These are phyloP conservation scores for Elsinoe fawcettii DNA, from an alignment of 2,329 filamentous ascomycete genomes.

Conservation along the genomic window DNA sequence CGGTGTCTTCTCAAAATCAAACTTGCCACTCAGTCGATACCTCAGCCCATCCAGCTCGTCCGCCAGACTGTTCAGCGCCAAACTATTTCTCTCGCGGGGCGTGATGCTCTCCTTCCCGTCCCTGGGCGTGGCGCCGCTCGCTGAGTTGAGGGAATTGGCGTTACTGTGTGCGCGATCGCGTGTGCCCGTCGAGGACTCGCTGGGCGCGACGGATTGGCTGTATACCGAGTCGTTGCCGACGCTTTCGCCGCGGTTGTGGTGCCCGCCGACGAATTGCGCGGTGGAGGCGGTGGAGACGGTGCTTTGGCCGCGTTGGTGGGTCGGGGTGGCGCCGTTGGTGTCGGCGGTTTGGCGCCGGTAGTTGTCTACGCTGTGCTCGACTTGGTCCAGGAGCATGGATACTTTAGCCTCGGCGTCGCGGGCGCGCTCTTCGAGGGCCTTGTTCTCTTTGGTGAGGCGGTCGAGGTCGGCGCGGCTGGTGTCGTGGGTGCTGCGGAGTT, in stretches of 20 bases:
- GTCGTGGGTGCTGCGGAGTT: conserved; percentile 34
- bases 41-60: conserved; percentile 80
- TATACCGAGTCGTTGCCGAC: conserved; percentile 53
- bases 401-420: conserved; percentile 90
- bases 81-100: conserved; percentile 46
- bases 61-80: conserved; percentile 82
- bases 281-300: conserved; percentile 31
- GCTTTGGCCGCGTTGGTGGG: conserved; percentile 42
- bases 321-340: conserved; percentile 23
- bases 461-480: conserved; percentile 62
- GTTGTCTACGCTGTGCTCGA: conserved; percentile 86
- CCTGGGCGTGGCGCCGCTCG: conserved; percentile 1
- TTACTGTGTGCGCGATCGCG: conserved; percentile 9
- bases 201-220: conserved; percentile 36
- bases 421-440: conserved; percentile 71
- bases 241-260: conserved; percentile 52
- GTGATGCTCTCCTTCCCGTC: conserved; percentile 25
- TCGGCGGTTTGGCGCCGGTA: conserved; percentile 66
- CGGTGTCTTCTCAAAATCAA: conserved; percentile 64
- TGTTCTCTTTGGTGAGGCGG: conserved; percentile 74
- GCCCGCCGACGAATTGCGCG: conserved; percentile 30
- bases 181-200: conserved; percentile 13
- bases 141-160: background rate
- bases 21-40: conserved; percentile 80
- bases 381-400: conserved; percentile 83